phyloP scores from a whole-genome alignment of 371 early-diverging fungal species.

The Saksenaea vasiformis region DNA sequence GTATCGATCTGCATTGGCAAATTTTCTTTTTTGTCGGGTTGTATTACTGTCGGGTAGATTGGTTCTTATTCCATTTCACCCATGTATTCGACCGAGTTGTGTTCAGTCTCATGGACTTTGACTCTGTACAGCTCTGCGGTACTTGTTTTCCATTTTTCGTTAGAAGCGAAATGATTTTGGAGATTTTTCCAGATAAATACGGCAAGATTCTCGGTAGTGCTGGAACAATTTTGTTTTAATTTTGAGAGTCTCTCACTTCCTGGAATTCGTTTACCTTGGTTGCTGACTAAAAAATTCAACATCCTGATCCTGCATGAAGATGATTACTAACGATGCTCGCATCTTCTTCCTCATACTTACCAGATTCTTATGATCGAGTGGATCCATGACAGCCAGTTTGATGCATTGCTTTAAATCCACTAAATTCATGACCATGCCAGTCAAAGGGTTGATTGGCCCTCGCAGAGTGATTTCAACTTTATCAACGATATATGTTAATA shows the following conservation, averaged over 20 bases:
- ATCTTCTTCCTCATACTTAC: conserved; percentile 27
- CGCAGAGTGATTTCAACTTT: conserved; percentile 76
- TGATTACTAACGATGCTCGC: background rate
- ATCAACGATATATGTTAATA: background rate
- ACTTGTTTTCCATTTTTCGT: conserved; percentile 26
- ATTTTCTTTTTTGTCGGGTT: no score
- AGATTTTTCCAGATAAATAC: conserved; percentile 82
- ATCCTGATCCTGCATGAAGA: conserved; percentile 65
- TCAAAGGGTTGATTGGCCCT: conserved; percentile 71
- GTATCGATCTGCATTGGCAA: no score
- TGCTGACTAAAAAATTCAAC: conserved; percentile 53
- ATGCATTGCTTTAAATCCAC: conserved; percentile 80
- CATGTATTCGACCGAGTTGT: conserved; percentile 73
- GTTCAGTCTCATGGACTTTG: conserved; percentile 72
- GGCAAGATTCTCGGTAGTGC: conserved; percentile 90
- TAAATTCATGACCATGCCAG: conserved; percentile 90
- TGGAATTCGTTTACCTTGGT: conserved; percentile 29
- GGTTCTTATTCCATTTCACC: conserved; percentile 53
- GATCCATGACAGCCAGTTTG: conserved; percentile 68
- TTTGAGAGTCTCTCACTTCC: background rate
- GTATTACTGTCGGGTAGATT: background rate
- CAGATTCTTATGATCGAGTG: conserved; percentile 86
- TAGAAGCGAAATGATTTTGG: conserved; percentile 36
- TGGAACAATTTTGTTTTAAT: conserved; percentile 21
- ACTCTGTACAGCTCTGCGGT: conserved; percentile 61